Conservation (phyloP, 768 basidiomycete species). For the Rhodotorula paludigena region DNA sequence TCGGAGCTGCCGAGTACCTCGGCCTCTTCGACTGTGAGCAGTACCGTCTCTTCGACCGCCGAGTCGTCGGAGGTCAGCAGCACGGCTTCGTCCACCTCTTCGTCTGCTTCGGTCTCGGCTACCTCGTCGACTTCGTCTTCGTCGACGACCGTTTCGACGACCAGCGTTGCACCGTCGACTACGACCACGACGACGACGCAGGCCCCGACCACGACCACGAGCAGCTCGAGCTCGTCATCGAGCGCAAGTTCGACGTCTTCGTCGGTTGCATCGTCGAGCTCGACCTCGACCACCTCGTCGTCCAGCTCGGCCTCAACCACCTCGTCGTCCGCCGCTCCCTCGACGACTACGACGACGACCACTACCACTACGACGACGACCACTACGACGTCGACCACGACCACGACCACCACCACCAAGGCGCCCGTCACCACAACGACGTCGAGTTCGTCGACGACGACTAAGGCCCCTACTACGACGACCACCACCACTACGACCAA, state of each 20-base stretch:
- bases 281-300: not conserved
- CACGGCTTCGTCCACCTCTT: not conserved
- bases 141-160: not conserved
- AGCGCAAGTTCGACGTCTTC: not conserved
- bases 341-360: too few relatives aligned
- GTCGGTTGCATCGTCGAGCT: not conserved
- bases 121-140: not conserved
- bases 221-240: not conserved
- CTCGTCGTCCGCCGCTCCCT: not conserved
- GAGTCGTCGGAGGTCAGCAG: not conserved
- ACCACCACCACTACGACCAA: not conserved
- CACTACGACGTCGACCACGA: not conserved
- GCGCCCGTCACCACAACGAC: not conserved
- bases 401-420: not conserved
- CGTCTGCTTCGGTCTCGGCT: not conserved
- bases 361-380: not conserved
- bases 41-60: not conserved
- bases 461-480: not conserved
- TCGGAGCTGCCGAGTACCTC: too few relatives aligned
- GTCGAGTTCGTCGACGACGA: not conserved
- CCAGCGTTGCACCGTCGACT: not conserved
- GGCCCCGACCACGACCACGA: not conserved
- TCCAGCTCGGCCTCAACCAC: not conserved
- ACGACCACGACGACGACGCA: not conserved
- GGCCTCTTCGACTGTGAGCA: too few relatives aligned